These are phyloP conservation scores for Primulina eburnea DNA, from an alignment of 257 asterid species.

Conservation along the genomic window DNA sequence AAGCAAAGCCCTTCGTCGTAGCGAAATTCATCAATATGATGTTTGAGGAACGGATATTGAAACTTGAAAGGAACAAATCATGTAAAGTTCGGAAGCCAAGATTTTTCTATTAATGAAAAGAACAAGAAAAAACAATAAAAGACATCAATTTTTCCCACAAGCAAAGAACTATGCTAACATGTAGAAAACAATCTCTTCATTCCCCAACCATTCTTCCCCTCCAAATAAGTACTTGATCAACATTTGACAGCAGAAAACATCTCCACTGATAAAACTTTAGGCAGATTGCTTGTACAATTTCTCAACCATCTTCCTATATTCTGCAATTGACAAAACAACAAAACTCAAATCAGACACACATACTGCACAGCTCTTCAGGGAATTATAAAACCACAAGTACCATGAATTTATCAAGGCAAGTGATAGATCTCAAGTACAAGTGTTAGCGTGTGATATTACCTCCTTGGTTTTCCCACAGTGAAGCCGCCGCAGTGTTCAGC, in stretches of 20 bases:
- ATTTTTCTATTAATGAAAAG: not conserved
- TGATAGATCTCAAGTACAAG: too few species aligned
- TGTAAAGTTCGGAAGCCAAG: not conserved
- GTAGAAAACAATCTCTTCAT: not conserved
- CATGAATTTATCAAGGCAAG: not conserved
- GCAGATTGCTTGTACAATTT: constrained; percentile 47
- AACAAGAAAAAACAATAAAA: not conserved
- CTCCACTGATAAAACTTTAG: constrained; percentile 22
- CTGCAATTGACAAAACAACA: constrained; percentile 24
- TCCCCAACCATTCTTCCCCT: too few species aligned
- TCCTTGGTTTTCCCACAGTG: constrained; percentile 90
- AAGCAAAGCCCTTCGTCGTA: too few species aligned
- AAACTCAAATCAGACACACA: not conserved
- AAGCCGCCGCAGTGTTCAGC: constrained; percentile 80
- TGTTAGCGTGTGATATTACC: constrained; percentile 29
- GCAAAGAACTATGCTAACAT: not conserved
- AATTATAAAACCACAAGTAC: too few species aligned
- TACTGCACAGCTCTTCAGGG: not conserved
- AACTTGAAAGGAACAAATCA: too few species aligned
- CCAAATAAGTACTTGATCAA: too few species aligned
- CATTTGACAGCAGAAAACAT: not conserved
- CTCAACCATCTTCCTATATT: constrained; percentile 63
- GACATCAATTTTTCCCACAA: not conserved
- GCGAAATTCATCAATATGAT: too few species aligned
- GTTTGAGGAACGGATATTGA: too few species aligned